Conservation (phyloP, 2,329 filamentous ascomycete genomes). For the Neodidymelliopsis sp. region DNA sequence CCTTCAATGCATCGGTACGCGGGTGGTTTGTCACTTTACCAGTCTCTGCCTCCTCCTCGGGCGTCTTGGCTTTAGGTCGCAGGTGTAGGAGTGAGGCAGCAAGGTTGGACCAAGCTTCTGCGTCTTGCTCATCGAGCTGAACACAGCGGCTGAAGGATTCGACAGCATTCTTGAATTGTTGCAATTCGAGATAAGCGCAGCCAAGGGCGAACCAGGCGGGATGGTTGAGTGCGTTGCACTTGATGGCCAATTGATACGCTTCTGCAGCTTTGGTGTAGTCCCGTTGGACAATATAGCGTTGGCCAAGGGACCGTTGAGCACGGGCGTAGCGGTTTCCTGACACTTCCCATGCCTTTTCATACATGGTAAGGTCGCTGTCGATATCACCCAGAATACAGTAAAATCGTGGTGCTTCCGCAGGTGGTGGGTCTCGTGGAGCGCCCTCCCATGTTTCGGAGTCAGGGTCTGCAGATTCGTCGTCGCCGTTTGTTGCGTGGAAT, state of each 20-base stretch:
- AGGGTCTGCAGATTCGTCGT: slow-evolving; percentile 48
- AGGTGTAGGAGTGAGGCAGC: slow-evolving; percentile 81
- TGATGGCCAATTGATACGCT: slow-evolving; percentile 79
- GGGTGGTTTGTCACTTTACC: slow-evolving; percentile 50
- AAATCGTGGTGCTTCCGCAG: slow-evolving; percentile 82
- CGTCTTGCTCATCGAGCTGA: slow-evolving; percentile 84
- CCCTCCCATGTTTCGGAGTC: slow-evolving; percentile 68
- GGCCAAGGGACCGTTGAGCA: slow-evolving; percentile 85
- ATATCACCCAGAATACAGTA: slow-evolving; percentile 95
- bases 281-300: slow-evolving; percentile 73
- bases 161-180: slow-evolving; percentile 78
- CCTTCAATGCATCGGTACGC: slow-evolving; percentile 77
- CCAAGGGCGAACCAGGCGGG: slow-evolving; percentile 90
- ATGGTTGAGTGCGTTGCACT: slow-evolving; percentile 80
- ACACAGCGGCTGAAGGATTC: slow-evolving; percentile 86
- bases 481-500: slow-evolving; percentile 68
- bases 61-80: slow-evolving; percentile 56
- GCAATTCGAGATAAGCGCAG: slow-evolving; percentile 82
- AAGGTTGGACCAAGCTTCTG: slow-evolving; percentile 93
- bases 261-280: slow-evolving; percentile 74
- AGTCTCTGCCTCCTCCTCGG: slow-evolving; percentile 40
- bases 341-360: slow-evolving; percentile 86
- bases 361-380: slow-evolving; percentile 75
- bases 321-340: slow-evolving; percentile 82
- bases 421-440: slow-evolving; percentile 72